Percentiles rank a stretch among this genome's conserved stretches.
These are phyloP conservation scores for Mortierella sp. DNA, from an alignment of 371 early-diverging fungal genomes.

Conservation along the genomic window DNA sequence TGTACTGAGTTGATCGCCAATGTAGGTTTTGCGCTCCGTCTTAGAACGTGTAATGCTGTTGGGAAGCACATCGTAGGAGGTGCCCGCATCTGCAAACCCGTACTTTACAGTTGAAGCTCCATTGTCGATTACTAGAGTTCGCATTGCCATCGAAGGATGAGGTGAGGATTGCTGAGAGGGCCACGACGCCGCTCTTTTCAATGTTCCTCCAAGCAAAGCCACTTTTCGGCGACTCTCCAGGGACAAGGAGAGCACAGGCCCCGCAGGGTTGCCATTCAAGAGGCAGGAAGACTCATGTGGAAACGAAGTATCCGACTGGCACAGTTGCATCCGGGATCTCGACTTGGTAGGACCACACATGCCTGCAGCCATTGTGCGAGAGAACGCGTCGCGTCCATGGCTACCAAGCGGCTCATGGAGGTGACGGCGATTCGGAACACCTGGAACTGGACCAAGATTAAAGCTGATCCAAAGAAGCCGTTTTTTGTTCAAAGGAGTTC, in stretches of 20 bases:
- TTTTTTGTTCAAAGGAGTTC: slow-evolving; percentile 45
- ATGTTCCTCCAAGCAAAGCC: neutral
- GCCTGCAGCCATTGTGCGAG: too few relatives aligned
- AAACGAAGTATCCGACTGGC: slow-evolving; percentile 37
- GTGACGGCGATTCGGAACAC: slow-evolving; percentile 22
- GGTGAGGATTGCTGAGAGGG: neutral
- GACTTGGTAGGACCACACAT: too few relatives aligned
- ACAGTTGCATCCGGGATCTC: slow-evolving; percentile 3
- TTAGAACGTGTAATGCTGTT: slow-evolving; percentile 75
- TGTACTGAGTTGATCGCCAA: slow-evolving; percentile 77
- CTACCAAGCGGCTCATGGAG: neutral
- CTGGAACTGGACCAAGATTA: slow-evolving; percentile 53
- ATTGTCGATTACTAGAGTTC: slow-evolving; percentile 76
- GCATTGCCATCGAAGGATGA: slow-evolving; percentile 22
- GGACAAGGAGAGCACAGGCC: too few relatives aligned
- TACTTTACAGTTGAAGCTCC: slow-evolving; percentile 81
- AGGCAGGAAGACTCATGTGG: slow-evolving; percentile 25
- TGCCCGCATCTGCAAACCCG: slow-evolving; percentile 59
- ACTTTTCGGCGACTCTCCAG: too few relatives aligned
- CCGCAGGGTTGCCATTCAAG: too few relatives aligned
- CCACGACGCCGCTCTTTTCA: neutral
- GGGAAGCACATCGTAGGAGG: slow-evolving; percentile 60
- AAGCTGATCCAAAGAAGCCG: slow-evolving; percentile 48
- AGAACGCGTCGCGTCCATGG: too few relatives aligned
- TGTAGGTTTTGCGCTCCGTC: slow-evolving; percentile 64